These are phyloP conservation scores for Mucor racemosus DNA, from an alignment of 371 early-diverging fungal species.

Conservation along the genomic window DNA sequence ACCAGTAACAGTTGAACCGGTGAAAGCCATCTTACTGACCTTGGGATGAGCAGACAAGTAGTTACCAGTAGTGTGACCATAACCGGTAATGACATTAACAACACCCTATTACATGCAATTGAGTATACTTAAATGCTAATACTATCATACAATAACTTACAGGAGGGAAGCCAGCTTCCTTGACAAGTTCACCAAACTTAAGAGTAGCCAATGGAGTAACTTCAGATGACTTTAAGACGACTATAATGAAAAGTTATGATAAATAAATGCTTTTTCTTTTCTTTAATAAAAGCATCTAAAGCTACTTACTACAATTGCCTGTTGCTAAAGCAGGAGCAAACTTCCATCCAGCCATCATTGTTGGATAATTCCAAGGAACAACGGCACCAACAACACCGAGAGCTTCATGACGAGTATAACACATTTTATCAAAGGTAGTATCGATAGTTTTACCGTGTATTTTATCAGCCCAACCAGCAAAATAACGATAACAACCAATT, in stretches of 20 bases:
- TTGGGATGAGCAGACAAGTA: conserved; percentile 33
- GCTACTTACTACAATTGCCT: conserved; percentile 57
- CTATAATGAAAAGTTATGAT: conserved; percentile 12
- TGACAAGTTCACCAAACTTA: conserved; percentile 46
- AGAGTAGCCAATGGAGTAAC: conserved; percentile 56
- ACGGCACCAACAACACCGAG: conserved; percentile 81
- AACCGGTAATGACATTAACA: conserved; percentile 71
- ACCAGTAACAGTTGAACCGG: conserved; percentile 78
- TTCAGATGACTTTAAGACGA: conserved; percentile 60
- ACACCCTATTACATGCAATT: conserved; percentile 51
- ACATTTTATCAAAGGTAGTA: conserved; percentile 44
- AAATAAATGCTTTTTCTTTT: neutral
- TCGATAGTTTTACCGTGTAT: conserved; percentile 59
- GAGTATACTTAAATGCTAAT: neutral
- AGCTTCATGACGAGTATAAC: conserved; percentile 77
- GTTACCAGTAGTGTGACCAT: conserved; percentile 44
- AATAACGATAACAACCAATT: conserved; percentile 73
- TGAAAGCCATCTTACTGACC: conserved; percentile 53
- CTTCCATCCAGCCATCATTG: conserved; percentile 79
- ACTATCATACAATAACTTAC: conserved; percentile 22
- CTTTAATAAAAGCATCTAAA: neutral
- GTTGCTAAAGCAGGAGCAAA: conserved; percentile 82
- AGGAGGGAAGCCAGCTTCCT: conserved; percentile 51
- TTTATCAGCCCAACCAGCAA: conserved; percentile 83
- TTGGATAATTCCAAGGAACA: conserved; percentile 59